Evolutionary conservation across 164 flowering plant genomes (phyloP).

Genomic region (Kalanchoe fedtschenkoi): DNA sequence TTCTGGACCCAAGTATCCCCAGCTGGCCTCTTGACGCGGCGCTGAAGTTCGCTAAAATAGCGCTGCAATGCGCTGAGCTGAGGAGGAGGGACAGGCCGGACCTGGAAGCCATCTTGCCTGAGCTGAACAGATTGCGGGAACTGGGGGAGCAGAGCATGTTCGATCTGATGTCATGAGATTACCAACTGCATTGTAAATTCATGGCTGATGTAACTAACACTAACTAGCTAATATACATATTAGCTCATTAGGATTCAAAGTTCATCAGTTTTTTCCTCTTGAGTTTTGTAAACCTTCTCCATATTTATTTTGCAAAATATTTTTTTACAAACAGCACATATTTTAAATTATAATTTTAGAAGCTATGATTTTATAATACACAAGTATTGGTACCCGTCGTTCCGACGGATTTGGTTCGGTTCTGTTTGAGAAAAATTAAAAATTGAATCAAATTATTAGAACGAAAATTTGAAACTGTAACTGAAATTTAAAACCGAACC

Average conservation of each 20-base stretch:
- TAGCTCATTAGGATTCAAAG: not conserved
- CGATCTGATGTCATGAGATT: not conserved
- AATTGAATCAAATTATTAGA: too few species aligned
- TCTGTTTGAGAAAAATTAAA: too few species aligned
- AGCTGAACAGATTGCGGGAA: not conserved
- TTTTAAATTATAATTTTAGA: too few species aligned
- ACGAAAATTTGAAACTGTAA: too few species aligned
- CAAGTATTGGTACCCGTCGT: too few species aligned
- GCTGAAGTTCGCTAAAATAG: not conserved
- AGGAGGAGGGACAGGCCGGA: not conserved
- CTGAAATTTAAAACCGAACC: too few species aligned
- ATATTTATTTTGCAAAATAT: too few species aligned
- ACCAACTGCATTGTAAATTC: not conserved
- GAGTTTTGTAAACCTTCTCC: too few species aligned
- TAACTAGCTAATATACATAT: not conserved
- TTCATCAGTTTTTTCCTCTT: not conserved
- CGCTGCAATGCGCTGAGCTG: not conserved
- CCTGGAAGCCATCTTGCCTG: not conserved
- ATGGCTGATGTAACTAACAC: too few species aligned
- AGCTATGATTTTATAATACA: too few species aligned
- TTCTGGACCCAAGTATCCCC: constrained; percentile 1
- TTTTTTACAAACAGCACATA: too few species aligned
- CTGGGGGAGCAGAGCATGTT: not conserved
- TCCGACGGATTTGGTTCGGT: too few species aligned
- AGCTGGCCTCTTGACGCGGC: not conserved